Evolutionary conservation across 768 basidiomycete species (phyloP), one percentile per base, ranked within the genome.

Genomic region (Inosperma sp.): DNA sequence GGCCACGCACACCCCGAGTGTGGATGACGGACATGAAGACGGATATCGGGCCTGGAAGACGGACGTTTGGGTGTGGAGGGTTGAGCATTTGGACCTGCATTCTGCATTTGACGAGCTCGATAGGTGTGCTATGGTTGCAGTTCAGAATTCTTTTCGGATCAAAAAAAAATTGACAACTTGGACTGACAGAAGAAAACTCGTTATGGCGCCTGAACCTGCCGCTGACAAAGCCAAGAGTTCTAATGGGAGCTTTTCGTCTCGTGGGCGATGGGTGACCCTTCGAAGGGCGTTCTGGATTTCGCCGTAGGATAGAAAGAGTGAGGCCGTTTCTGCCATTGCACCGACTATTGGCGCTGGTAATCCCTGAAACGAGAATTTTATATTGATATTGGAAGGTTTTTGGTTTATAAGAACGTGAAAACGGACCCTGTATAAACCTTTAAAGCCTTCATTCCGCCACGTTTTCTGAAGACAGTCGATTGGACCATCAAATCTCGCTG

Each of bases 301-400:
- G 52, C 81, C 83, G 64, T 97, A 97, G 5, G 87, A 73, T 39
- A 96, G 69, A 71, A 99, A 99, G 29, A 97, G 74, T 1, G 81
- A 77, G 2, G 95, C 95, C 56, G 94, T 97, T 68, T 98, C 94
- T 1, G 81, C 84, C 83, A 95, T 95, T 22, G 95, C 90, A 4
- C 93, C 95, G 0, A 86, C 82, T 25, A 99, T 75, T 0, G 95
- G 95, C 34, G 92, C 90, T n/a, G 94, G 92, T 3, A 97, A 73
- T 13, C 95, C 95, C 94, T 93, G 41, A 19, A 48, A 39, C 30
- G 35, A 21, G 23, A 12, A 35, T 48, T 30, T 13, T 27, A 34
- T 16, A 22, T 23, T 33, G 16, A 17, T 40, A 22, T n/a, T 10
- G 40, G n/a, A 25, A 29, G n/a, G n/a, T n/a, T n/a, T n/a, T n/a